A percentile compares a stretch with the other conserved stretches of the same genome.
Conservation (phyloP, 352 stramenopile species). For the Pythium folliculosum region DNA sequence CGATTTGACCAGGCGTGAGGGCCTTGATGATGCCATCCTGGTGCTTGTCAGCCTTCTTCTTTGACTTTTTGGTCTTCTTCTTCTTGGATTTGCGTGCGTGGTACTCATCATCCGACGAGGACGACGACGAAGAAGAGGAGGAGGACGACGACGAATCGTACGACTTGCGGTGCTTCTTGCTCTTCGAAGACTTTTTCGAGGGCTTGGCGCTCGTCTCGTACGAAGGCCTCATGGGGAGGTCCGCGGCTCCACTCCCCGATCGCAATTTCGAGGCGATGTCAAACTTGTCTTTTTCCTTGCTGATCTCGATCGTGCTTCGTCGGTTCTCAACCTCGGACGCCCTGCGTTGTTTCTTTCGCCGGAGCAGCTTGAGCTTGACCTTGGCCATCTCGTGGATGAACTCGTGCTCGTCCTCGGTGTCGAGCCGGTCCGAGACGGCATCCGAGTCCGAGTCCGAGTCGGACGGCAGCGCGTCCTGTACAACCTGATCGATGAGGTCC, state of each 20-base stretch:
- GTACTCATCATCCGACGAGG: slow-evolving; percentile 10
- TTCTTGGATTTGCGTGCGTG: slow-evolving; percentile 12
- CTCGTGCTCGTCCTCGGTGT: slow-evolving; percentile 31
- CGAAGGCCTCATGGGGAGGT: not conserved
- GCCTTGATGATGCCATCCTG: slow-evolving; percentile 11
- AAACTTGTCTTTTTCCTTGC: not conserved
- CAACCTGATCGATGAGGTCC: slow-evolving; percentile 26
- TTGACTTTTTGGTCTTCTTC: slow-evolving; percentile 17
- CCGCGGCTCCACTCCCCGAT: not conserved
- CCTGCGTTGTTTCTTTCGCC: slow-evolving; percentile 17
- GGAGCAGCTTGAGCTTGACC: slow-evolving; percentile 30
- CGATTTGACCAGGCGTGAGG: slow-evolving; percentile 22
- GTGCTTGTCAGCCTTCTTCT: slow-evolving; percentile 13
- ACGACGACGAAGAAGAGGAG: slow-evolving; percentile 19
- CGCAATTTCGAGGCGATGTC: not conserved
- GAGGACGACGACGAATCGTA: slow-evolving; percentile 4
- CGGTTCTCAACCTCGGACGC: not conserved
- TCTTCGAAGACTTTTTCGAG: not conserved
- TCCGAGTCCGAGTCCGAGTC: slow-evolving; percentile 28
- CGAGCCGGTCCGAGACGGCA: slow-evolving; percentile 1
- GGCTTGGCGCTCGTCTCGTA: not conserved
- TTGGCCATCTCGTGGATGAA: slow-evolving; percentile 28
- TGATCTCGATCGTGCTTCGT: not conserved
- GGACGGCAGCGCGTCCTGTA: slow-evolving; percentile 30
- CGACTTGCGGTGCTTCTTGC: slow-evolving; percentile 18